phyloP scores from a whole-genome alignment of 345 rosid species.

The Acer yangbiense region DNA sequence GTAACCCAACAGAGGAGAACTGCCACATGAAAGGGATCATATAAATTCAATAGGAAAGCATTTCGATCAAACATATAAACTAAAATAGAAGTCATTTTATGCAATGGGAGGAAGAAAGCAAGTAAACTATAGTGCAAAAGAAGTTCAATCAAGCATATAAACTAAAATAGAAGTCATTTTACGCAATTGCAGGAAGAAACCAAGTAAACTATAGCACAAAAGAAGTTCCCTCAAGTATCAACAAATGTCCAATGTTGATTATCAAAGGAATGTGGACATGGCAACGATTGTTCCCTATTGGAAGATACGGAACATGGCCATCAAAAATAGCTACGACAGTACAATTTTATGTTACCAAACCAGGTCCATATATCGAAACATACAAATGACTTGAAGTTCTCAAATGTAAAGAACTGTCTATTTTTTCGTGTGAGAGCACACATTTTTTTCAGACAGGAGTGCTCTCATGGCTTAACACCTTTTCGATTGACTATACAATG shows the following conservation, averaged over 20 bases:
- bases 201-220: not conserved
- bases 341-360: not conserved
- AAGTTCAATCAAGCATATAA: not conserved
- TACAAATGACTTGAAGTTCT: not conserved
- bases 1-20: constrained; percentile 98
- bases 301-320: not conserved
- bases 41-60: constrained; percentile 3
- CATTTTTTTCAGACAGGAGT: not conserved
- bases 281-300: not conserved
- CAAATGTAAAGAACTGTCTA: not conserved
- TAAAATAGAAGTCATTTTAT: not conserved
- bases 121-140: not conserved
- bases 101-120: not conserved
- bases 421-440: not conserved
- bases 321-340: not conserved
- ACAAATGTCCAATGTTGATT: not conserved
- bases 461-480: not conserved
- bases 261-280: not conserved
- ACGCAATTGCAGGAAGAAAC: not conserved
- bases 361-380: not conserved
- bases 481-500: not conserved
- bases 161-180: not conserved
- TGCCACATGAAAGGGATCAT: constrained; percentile 34
- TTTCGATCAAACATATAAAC: not conserved
- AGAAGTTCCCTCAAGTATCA: constrained; percentile 1